Base-by-base conservation (phyloP, 208 protist genomes). In the Naegleria lovaniensis region DNA sequence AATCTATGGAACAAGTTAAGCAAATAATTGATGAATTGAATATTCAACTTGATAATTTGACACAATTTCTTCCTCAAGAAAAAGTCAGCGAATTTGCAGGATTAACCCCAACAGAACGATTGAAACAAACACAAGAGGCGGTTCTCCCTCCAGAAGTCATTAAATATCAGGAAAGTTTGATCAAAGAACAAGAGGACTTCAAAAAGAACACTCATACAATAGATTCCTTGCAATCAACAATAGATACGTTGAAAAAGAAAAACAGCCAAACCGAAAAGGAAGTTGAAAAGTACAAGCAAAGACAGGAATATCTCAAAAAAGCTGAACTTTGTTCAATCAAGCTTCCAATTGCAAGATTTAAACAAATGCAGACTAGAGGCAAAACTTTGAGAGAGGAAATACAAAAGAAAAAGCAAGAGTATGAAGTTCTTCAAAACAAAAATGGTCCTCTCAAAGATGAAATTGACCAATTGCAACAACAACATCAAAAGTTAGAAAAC, bases 51-150 rank as follows among this genome's bases (percentile, higher is more conserved):
- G 90, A 94, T 55, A 94, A 94, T 85, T 36, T 94, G 15, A 90
- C 67, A 33, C 93, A 94, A 84, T 94, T 94, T 83, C 76, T 94
- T 25, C 93, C 93, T 75, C 93, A 94, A 89, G 90, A 91, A 0
- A 86, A 43, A 41, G 90, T 91, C 5, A 13, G 15, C 22, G 52
- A 91, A 33, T 91, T 91, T 88, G 76, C 90, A 33, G 16, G 33
- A 15, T n/a, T 91, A 15, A 22, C 15, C n/a, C 90, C 90, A 5
- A 16, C 43, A 25, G 90, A 85, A 36, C 0, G 90, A 67, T 79
- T 91, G 5, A 41, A 89, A 59, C n/a, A 79, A 76, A 91, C 90
- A 67, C n/a, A 89, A 48, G 11, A 43, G n/a, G 90, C 90, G 5
- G 90, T 91, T 58, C 29, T 91, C 3, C 43, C 40, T 22, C 39